phyloP scores from a whole-genome alignment of 768 basidiomycete species.

The Inosperma sp. region DNA sequence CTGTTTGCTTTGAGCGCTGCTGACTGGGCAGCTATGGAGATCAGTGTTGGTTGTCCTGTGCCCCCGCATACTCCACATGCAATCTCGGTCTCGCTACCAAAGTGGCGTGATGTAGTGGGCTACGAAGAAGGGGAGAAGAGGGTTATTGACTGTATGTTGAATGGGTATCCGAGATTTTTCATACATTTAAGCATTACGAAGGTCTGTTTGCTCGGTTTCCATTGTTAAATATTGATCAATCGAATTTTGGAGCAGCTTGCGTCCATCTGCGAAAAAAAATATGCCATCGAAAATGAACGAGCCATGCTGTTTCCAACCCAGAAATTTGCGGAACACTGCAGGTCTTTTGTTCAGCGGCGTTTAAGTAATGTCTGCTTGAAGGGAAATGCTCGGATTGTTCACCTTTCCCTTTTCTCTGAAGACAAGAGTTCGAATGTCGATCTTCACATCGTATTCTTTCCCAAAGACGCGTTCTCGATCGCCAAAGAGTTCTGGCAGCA shows the following conservation, averaged over 20 bases:
- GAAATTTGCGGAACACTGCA: slow-evolving; percentile 67
- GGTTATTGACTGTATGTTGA: slow-evolving; percentile 73
- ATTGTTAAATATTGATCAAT: neutral
- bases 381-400: slow-evolving; percentile 53
- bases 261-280: slow-evolving; percentile 68
- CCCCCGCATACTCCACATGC: slow-evolving; percentile 79
- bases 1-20: neutral
- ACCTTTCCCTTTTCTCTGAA: slow-evolving; percentile 67
- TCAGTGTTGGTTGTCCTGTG: slow-evolving; percentile 47
- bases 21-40: slow-evolving; percentile 16
- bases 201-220: slow-evolving; percentile 40
- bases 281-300: slow-evolving; percentile 62
- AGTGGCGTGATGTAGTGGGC: slow-evolving; percentile 85
- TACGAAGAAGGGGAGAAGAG: slow-evolving; percentile 89
- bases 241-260: slow-evolving; percentile 57
- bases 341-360: slow-evolving; percentile 61
- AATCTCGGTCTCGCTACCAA: slow-evolving; percentile 92
- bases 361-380: slow-evolving; percentile 40
- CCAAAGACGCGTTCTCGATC: slow-evolving; percentile 49
- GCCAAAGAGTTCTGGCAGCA: slow-evolving; percentile 98
- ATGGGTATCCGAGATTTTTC: slow-evolving; percentile 94
- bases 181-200: slow-evolving; percentile 82
- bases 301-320: slow-evolving; percentile 80
- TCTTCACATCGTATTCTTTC: slow-evolving; percentile 81
- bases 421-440: slow-evolving; percentile 38